Evolutionary conservation across 225 moss, liverwort and hornwort genomes (phyloP).

Genomic region (Physcomitrium patens): DNA sequence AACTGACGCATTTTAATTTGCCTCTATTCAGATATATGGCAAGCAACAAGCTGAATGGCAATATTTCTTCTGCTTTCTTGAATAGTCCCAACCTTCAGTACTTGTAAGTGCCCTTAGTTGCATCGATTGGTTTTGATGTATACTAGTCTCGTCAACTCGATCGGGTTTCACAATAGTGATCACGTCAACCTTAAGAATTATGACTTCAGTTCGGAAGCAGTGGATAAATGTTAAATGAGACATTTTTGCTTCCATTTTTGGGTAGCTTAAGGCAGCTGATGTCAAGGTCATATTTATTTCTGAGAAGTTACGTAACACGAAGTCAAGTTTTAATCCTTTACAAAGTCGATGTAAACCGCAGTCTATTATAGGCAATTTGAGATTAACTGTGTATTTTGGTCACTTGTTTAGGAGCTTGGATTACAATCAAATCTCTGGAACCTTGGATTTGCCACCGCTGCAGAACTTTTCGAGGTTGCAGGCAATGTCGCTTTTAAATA

Average conservation of each 20-base stretch:
- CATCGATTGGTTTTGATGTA: not conserved
- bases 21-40: conserved; percentile 46
- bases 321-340: not conserved
- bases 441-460: conserved; percentile 33
- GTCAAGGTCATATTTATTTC: not conserved
- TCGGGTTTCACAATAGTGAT: not conserved
- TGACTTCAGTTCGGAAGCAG: not conserved
- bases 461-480: conserved; percentile 35
- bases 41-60: conserved; percentile 47
- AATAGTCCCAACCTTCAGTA: conserved; percentile 37
- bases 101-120: conserved; percentile 40
- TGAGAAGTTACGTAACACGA: not conserved
- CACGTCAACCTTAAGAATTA: not conserved
- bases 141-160: not conserved
- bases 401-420: conserved; percentile 41
- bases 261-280: not conserved
- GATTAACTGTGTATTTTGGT: not conserved
- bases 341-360: not conserved
- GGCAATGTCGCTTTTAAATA: conserved; percentile 43
- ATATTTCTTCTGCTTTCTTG: conserved; percentile 32
- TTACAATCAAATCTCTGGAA: conserved; percentile 37
- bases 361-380: too few species aligned
- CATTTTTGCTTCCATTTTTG: not conserved
- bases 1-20: conserved; percentile 19
- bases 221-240: not conserved